Evolutionary conservation across 768 basidiomycete genomes (phyloP).

Genomic region (Amanita polypyramis): DNA sequence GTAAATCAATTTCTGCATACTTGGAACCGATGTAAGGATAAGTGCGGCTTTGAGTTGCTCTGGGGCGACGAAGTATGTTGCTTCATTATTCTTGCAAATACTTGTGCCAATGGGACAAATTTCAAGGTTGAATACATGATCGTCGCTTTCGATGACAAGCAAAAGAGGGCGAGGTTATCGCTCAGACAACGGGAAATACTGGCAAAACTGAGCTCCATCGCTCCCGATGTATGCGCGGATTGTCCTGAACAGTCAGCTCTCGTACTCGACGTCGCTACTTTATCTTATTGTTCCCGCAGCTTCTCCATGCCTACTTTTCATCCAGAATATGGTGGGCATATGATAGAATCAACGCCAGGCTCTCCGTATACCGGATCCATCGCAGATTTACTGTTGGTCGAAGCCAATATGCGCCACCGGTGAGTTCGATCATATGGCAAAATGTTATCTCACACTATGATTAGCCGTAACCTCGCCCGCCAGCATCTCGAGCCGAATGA

Average conservation of each 20-base stretch:
- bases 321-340: slow-evolving; percentile 96
- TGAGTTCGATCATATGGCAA: slow-evolving; percentile 18
- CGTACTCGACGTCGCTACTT: background rate
- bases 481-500: slow-evolving; percentile 79
- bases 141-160: slow-evolving; percentile 66
- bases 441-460: background rate
- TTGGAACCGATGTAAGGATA: slow-evolving; percentile 88
- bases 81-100: background rate
- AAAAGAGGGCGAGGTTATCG: slow-evolving; percentile 78
- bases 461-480: slow-evolving; percentile 74
- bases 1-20: slow-evolving; percentile 91
- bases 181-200: slow-evolving; percentile 93
- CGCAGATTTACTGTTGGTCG: slow-evolving; percentile 79
- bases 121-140: slow-evolving; percentile 94
- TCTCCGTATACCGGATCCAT: slow-evolving; percentile 88
- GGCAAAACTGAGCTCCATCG: slow-evolving; percentile 59
- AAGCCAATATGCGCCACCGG: slow-evolving; percentile 93
- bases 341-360: slow-evolving; percentile 97
- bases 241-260: slow-evolving; percentile 48
- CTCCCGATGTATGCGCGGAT: slow-evolving; percentile 51
- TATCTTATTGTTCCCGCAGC: slow-evolving; percentile 23
- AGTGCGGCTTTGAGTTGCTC: slow-evolving; percentile 81
- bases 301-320: slow-evolving; percentile 83
- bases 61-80: slow-evolving; percentile 96
- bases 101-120: slow-evolving; percentile 1